Conservation (phyloP, 306 rosid species). For the apple (Malus domestica) region ASM211411v1 NC_041798.1:23796501-23797000, state of each 20-base stretch:
- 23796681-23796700: constrained; percentile 30
- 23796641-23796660: constrained; percentile 48
- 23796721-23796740: constrained; percentile 27
- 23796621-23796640: constrained; percentile 35
- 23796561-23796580: neutral
- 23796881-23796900: neutral
- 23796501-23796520: constrained; percentile 55
- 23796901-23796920: constrained; percentile 37
- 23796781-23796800: constrained; percentile 55
- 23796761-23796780: constrained; percentile 8
- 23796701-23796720: constrained; percentile 46
- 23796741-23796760: constrained; percentile 17
- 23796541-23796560: neutral
- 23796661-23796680: constrained; percentile 39
- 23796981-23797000: neutral
- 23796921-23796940: neutral
- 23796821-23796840: constrained; percentile 5
- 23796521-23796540: constrained; percentile 62
- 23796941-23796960: neutral
- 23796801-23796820: constrained; percentile 20
- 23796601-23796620: neutral
- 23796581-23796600: neutral
- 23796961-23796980: neutral
- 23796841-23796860: constrained; percentile 36
- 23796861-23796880: neutral